Conservation (phyloP, 768 basidiomycete genomes). For the Auricularia cornea region DNA sequence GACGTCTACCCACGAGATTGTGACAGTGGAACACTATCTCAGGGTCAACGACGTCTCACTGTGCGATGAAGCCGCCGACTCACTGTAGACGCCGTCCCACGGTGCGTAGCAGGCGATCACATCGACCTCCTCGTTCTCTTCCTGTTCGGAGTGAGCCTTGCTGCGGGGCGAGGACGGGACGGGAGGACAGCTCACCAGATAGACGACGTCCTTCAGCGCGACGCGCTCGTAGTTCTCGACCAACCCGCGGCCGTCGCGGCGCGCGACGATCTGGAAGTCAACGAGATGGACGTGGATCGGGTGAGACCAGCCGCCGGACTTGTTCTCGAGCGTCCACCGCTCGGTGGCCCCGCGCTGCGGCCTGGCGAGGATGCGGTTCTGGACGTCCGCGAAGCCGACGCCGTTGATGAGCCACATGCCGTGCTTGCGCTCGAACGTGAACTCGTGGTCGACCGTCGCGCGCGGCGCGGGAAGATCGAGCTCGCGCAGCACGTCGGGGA, state of each 20-base stretch:
- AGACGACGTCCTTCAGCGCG: background rate
- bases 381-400: background rate
- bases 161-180: too few species aligned
- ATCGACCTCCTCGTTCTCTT: background rate
- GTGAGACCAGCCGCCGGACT: background rate
- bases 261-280: background rate
- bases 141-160: too few species aligned
- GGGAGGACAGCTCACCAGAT: background rate
- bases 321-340: background rate
- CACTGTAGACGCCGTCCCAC: background rate
- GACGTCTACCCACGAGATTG: background rate
- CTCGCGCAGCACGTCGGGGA: background rate
- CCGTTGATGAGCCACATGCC: background rate
- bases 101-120: background rate
- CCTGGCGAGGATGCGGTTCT: background rate
- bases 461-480: background rate
- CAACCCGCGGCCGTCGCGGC: background rate
- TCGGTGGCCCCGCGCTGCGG: background rate
- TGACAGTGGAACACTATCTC: background rate
- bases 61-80: background rate
- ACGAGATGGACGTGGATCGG: background rate
- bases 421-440: background rate
- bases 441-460: background rate
- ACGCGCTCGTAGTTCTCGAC: background rate
- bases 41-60: background rate